A percentile compares a stretch with the other conserved stretches of the same genome.
Conservation (phyloP, 331 rosid genomes). For the Saraca asoca region DNA sequence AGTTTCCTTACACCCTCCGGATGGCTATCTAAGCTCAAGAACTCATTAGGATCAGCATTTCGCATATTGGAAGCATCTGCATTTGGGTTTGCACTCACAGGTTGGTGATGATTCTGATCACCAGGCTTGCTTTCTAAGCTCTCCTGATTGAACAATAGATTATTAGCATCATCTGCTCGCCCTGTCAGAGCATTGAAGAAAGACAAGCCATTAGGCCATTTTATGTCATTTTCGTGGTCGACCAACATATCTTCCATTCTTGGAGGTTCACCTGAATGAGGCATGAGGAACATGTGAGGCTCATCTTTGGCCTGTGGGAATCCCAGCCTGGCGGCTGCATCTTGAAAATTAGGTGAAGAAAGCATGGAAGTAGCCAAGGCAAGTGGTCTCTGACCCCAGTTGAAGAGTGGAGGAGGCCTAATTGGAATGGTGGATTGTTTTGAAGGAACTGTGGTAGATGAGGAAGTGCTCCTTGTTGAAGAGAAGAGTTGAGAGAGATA, state of each 20-base stretch:
- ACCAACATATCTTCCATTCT: slow-evolving; percentile 79
- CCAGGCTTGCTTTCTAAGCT: slow-evolving; percentile 54
- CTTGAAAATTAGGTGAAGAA: slow-evolving; percentile 71
- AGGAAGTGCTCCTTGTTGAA: slow-evolving; percentile 69
- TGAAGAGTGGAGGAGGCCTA: slow-evolving; percentile 76
- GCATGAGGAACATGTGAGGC: slow-evolving; percentile 74
- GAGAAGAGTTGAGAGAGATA: slow-evolving; percentile 95
- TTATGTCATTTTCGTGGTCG: slow-evolving; percentile 82
- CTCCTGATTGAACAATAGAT: slow-evolving; percentile 78
- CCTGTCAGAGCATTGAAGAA: slow-evolving; percentile 90
- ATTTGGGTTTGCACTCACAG: slow-evolving; percentile 41
- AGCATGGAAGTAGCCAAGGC: slow-evolving; percentile 62
- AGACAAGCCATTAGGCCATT: slow-evolving; percentile 94
- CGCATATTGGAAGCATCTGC: slow-evolving; percentile 47
- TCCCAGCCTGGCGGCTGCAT: slow-evolving; percentile 52
- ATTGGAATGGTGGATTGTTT: slow-evolving; percentile 70
- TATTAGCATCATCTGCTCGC: slow-evolving; percentile 66
- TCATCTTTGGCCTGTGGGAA: slow-evolving; percentile 76
- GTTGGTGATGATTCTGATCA: slow-evolving; percentile 46
- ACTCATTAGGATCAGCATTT: slow-evolving; percentile 60
- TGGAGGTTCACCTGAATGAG: slow-evolving; percentile 62
- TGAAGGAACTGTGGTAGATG: slow-evolving; percentile 65
- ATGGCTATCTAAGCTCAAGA: slow-evolving; percentile 89
- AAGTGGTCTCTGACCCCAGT: slow-evolving; percentile 84
- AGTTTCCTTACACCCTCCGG: slow-evolving; percentile 56